Evolutionary conservation across 352 stramenopile genomes (phyloP).

Genomic region (Pythium phragmiticola): DNA sequence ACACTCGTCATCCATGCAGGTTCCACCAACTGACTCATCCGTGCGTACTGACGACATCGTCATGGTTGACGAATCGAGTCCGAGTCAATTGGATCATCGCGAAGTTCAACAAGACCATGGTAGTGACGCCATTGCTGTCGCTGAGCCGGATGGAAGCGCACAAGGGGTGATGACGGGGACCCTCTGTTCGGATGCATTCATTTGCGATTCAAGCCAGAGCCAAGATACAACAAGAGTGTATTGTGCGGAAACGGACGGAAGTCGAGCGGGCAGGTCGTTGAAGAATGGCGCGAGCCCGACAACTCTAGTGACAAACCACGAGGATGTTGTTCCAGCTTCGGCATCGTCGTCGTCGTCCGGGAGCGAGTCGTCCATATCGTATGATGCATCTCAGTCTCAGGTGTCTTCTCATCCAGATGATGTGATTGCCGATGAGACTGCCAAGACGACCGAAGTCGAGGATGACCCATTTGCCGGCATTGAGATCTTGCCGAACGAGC

Average conservation of each 20-base stretch:
- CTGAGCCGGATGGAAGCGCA: too few species aligned
- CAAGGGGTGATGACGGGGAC: background rate
- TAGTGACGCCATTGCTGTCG: background rate
- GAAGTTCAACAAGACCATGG: background rate
- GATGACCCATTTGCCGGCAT: constrained; percentile 18
- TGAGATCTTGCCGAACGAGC: constrained; percentile 14
- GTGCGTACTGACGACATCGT: background rate
- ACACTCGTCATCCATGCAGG: background rate
- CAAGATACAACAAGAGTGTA: constrained; percentile 1
- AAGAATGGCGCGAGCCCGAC: background rate
- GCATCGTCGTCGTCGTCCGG: constrained; percentile 16
- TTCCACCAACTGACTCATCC: too few species aligned
- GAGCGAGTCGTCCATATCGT: constrained; percentile 5
- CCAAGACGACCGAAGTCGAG: background rate
- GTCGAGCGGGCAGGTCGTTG: background rate
- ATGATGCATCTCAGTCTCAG: constrained; percentile 24
- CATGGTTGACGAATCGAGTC: background rate
- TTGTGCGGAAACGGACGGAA: background rate
- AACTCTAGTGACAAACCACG: background rate
- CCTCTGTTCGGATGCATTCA: background rate
- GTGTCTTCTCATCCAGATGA: constrained; percentile 8
- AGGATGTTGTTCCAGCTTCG: constrained; percentile 4
- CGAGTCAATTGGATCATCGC: background rate
- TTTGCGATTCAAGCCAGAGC: constrained; percentile 13
- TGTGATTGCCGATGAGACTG: background rate